Evolutionary conservation across 2,329 filamentous ascomycete species (phyloP), one percentile per base, ranked within the genome.

Genomic region (Catunica adiposa): DNA sequence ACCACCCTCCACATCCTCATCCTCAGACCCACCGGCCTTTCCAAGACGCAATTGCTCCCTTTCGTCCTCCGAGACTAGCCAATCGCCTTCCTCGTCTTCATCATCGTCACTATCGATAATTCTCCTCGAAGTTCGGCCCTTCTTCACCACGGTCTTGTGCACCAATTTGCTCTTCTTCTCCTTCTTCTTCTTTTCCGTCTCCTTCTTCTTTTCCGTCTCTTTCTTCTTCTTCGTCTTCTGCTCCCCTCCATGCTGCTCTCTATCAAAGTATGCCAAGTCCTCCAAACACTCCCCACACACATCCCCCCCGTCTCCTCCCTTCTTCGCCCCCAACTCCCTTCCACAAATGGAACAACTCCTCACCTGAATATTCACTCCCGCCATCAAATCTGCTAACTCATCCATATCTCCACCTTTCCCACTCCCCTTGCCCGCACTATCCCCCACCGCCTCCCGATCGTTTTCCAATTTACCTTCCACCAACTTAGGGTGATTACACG

Each of bases 401-500:
- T 97, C 89, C 11, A 95, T 70, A 53, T 89, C 86, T 22, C 77
- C 71, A 9, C 77, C 75, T 17, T 74, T 71, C 51, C 73, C 71
- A 74, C 75, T 60, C 8, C 68, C 69, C 2, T 71, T 63, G 34
- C 70, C 73, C 4, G 72, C 70, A 2, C 50, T 48, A 17, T 53
- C 46, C 15, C 53, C 58, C 3, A 81, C 83, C 1, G 81, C 76
- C 56, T 95, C 70, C 1, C 87, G 86, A 63, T 97, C 92, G 62
- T 84, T 88, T 66, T 98, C 92, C 57, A 96, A 74, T 64, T 94
- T 90, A 60, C 83, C 83, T 61, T 87, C 86, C 11, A 95, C 84
- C 48, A 98, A 74, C 61, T 88, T 83, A 0, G 89, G 89, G 66
- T 98, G 92, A 64, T 98, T 95, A 68, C 92, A 98, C 20, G 89